A percentile compares a stretch with the other conserved stretches of the same genome.
Conservation (phyloP, 140 eudicot species). For the Stevia rebaudiana region DNA sequence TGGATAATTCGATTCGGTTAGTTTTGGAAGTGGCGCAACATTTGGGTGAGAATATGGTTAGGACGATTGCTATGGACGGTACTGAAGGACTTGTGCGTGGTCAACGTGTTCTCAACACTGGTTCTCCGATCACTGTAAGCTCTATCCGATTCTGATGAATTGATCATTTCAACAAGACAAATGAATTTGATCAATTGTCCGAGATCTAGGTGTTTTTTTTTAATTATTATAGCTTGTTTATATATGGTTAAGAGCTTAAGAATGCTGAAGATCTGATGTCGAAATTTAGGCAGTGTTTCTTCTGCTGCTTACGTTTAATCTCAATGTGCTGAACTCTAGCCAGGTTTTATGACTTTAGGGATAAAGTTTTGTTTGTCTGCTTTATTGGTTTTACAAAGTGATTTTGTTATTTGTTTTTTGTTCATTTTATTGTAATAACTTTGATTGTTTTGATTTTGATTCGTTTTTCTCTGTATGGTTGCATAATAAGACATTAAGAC, state of each 20-base stretch:
- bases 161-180: neutral
- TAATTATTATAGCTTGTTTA: neutral
- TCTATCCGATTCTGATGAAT: neutral
- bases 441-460: neutral
- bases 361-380: neutral
- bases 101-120: conserved; percentile 56
- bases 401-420: neutral
- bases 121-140: conserved; percentile 64
- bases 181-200: neutral
- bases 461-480: neutral
- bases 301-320: neutral
- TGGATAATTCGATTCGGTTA: conserved; percentile 47
- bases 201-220: conserved; percentile 6
- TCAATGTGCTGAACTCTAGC: conserved; percentile 5
- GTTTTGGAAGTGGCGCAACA: conserved; percentile 70
- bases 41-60: conserved; percentile 61
- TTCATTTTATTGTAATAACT: neutral
- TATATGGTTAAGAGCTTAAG: neutral
- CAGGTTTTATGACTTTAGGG: neutral
- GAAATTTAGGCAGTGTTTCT: neutral
- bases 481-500: neutral
- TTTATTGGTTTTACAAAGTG: neutral
- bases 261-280: neutral
- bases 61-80: conserved; percentile 83
- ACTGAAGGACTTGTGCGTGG: conserved; percentile 69